Evolutionary conservation across 2,329 filamentous ascomycete species (phyloP).

Genomic region (Parastagonospora avenae): DNA sequence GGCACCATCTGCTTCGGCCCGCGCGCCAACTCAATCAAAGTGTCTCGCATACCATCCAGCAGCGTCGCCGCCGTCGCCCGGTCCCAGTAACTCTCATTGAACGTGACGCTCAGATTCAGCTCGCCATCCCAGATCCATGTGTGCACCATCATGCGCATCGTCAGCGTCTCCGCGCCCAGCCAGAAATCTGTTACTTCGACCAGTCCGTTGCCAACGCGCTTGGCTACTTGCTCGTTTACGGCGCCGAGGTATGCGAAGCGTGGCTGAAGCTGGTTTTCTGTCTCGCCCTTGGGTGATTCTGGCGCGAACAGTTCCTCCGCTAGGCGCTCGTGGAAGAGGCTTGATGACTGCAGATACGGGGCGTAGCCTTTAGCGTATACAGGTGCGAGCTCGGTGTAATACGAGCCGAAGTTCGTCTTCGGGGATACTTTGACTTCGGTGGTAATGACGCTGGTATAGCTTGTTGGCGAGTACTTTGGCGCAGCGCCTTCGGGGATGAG

Average conservation of each 20-base stretch:
- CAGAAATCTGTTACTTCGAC: slow-evolving; percentile 28
- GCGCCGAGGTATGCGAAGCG: slow-evolving; percentile 23
- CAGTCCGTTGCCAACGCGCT: slow-evolving; percentile 15
- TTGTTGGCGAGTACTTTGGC: slow-evolving; percentile 22
- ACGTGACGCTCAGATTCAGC: slow-evolving; percentile 25
- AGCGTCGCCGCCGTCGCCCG: slow-evolving; percentile 15
- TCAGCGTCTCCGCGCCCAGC: slow-evolving; percentile 28
- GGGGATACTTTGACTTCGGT: slow-evolving; percentile 27
- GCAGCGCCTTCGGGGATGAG: slow-evolving; percentile 21
- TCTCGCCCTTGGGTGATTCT: slow-evolving; percentile 5
- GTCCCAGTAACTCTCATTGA: slow-evolving; percentile 30
- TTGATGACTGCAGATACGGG: slow-evolving; percentile 23
- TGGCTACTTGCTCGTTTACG: slow-evolving; percentile 23
- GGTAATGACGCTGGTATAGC: slow-evolving; percentile 25
- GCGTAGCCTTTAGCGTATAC: slow-evolving; percentile 24
- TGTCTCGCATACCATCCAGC: slow-evolving; percentile 17
- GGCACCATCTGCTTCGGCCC: background rate
- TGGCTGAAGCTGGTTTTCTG: slow-evolving; percentile 20
- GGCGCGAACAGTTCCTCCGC: slow-evolving; percentile 8
- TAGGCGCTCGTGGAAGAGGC: slow-evolving; percentile 25
- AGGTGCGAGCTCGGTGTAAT: slow-evolving; percentile 24
- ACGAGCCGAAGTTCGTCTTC: slow-evolving; percentile 14
- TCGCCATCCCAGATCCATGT: slow-evolving; percentile 26
- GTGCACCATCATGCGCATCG: slow-evolving; percentile 32
- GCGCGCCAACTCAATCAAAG: slow-evolving; percentile 18